These are phyloP conservation scores for Mycena crocata DNA, from an alignment of 768 basidiomycete genomes.

Conservation along the genomic window DNA sequence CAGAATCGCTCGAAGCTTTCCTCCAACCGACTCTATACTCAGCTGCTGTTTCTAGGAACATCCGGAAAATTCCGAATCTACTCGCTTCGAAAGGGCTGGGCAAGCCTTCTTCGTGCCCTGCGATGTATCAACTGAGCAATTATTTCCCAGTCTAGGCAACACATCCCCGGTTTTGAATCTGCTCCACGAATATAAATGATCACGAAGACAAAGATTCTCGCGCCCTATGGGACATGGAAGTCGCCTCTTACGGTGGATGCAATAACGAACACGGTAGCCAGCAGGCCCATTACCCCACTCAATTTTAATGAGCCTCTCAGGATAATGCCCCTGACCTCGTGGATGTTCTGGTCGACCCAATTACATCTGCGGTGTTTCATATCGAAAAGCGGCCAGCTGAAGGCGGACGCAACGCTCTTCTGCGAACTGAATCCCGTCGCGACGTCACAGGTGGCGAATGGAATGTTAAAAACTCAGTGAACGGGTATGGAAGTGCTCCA, in stretches of 20 bases:
- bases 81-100: background rate
- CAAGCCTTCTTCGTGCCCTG: background rate
- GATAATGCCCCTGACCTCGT: slow-evolving; percentile 43
- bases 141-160: background rate
- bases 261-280: slow-evolving; percentile 55
- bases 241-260: slow-evolving; percentile 66
- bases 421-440: slow-evolving; percentile 58
- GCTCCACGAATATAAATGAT: background rate
- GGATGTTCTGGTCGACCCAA: slow-evolving; percentile 66
- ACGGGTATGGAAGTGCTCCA: slow-evolving; percentile 75
- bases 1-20: background rate
- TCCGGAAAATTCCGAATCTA: slow-evolving; percentile 7
- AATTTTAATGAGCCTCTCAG: slow-evolving; percentile 33
- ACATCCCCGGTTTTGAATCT: background rate
- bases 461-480: slow-evolving; percentile 70
- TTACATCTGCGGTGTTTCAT: slow-evolving; percentile 60
- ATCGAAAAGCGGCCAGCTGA: slow-evolving; percentile 70
- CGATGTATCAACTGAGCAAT: background rate
- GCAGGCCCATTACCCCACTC: background rate
- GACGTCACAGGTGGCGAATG: slow-evolving; percentile 68
- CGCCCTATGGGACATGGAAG: slow-evolving; percentile 73
- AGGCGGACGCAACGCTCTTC: slow-evolving; percentile 63
- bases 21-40: background rate
- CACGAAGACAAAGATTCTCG: slow-evolving; percentile 34
- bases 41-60: background rate